A percentile compares a stretch with the other conserved stretches of the same genome.
Evolutionary conservation across 805 yeast species (phyloP).

Genomic region (Lipomyces japonicus): DNA sequence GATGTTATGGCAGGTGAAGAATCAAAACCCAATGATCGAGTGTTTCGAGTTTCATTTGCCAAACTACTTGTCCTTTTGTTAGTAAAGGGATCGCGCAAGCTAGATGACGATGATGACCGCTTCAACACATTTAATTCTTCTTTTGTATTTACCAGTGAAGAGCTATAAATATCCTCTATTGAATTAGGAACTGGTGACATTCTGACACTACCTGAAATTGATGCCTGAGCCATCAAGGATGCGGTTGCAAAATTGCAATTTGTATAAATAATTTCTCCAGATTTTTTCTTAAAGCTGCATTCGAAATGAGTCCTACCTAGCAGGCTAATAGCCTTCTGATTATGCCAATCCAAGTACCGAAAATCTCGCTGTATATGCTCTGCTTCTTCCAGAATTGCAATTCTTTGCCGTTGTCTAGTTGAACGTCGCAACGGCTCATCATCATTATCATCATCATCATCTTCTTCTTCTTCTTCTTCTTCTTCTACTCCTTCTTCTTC

Average conservation of each 20-base stretch:
- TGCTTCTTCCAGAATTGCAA: slow-evolving; percentile 2
- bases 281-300: slow-evolving; percentile 12
- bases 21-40: background rate
- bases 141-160: background rate
- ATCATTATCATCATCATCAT: slow-evolving; percentile 11
- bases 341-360: slow-evolving; percentile 17
- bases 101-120: background rate
- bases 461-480: slow-evolving; percentile 11
- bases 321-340: slow-evolving; percentile 12
- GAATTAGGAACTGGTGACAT: slow-evolving; percentile 5
- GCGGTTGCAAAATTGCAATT: slow-evolving; percentile 12
- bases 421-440: slow-evolving; percentile 18
- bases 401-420: slow-evolving; percentile 15
- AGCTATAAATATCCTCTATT: background rate
- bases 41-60: background rate
- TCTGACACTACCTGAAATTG: background rate
- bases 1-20: background rate
- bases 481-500: slow-evolving; percentile 13
- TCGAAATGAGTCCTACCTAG: slow-evolving; percentile 23
- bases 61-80: background rate
- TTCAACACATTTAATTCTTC: background rate
- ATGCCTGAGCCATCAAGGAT: slow-evolving; percentile 6
- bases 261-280: slow-evolving; percentile 9
- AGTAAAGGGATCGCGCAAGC: background rate
- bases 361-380: slow-evolving; percentile 5